A percentile compares a stretch with the other conserved stretches of the same genome.
Conservation (phyloP, 2,329 filamentous ascomycete genomes). For the Aspergillus luchuensis region DNA sequence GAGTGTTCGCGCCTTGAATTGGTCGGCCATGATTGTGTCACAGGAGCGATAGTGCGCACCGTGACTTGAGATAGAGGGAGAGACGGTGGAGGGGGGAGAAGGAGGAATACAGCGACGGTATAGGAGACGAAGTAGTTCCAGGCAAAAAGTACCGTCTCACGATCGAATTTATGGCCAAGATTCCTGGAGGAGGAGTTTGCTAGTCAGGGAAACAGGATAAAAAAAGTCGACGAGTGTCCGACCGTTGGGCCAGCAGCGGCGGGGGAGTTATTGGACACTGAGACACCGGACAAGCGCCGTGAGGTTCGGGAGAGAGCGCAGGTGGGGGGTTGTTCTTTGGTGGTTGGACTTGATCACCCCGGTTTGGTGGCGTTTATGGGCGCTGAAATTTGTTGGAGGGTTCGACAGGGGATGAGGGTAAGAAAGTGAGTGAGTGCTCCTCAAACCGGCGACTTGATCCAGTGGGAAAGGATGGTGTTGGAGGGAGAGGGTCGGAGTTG, state of each 20-base stretch:
- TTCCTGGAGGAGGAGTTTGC: neutral
- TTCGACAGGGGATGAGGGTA: neutral
- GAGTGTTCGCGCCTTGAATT: slow-evolving; percentile 73
- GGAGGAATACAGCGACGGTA: neutral
- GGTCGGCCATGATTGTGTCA: slow-evolving; percentile 55
- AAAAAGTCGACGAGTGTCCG: neutral
- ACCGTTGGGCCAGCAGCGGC: neutral
- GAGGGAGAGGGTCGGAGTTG: neutral
- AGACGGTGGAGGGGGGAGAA: slow-evolving; percentile 2
- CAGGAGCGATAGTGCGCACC: neutral
- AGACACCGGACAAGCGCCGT: slow-evolving; percentile 10
- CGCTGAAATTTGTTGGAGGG: neutral
- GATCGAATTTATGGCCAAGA: neutral
- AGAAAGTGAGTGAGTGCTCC: neutral
- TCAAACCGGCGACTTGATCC: neutral
- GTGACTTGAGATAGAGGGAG: neutral
- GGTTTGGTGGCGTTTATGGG: neutral
- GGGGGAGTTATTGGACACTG: slow-evolving; percentile 5
- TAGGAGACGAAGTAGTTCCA: neutral
- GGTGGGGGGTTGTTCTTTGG: slow-evolving; percentile 16
- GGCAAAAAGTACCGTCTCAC: neutral
- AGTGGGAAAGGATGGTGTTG: neutral
- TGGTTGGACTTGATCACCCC: neutral
- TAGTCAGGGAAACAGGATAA: neutral
- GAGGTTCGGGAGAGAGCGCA: slow-evolving; percentile 1